Evolutionary conservation across 345 rosid genomes (phyloP), one percentile per base, ranked within the genome.

Genomic region (Populus davidiana): DNA sequence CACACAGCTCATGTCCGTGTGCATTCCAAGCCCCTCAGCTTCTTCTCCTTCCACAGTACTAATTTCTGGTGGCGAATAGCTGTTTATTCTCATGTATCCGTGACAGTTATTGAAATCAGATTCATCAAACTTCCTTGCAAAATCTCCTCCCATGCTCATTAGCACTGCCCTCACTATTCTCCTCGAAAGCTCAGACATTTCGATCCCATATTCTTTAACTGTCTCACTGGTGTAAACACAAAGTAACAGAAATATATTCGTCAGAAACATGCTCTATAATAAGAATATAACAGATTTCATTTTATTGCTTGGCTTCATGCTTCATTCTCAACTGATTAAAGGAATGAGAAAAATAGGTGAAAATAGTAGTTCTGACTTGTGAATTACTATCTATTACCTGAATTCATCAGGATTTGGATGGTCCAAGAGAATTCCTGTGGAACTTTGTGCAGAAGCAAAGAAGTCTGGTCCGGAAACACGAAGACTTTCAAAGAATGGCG

Each of bases 1-100:
- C 39, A 87, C 70, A 33, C 85, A 85, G 79, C 90, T 83, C 86
- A 87, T 85, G 63, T 85, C 88, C 6, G 90, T 87, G 29, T 87
- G 88, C 81, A 76, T 85, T 44, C 90, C 90, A 1, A 85, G 83
- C 7, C 88, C 90, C 31, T 83, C 90, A 2, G 73, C 75, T 33
- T 73, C 85, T 8, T 73, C 4, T 47, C 52, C 72, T 41, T 77
- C 75, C 61, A 65, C 16, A 0, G 47, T 2, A 25, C 9, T 25
- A 33, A 33, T 33, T 31, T 72, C 36, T 16, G 88, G 79, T 6
- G 87, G 73, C 4, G 78, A 59, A 79, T 85, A 87, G 79, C 82
- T 85, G 61, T 72, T 75, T 33, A 87, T 76, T 67, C 87, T 82
- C 59, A 87, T 36, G 70, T 87, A 85, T 52, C 90, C 87, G 67